Conservation (phyloP, 129 eudicot species). For the Escallonia rubra region DNA sequence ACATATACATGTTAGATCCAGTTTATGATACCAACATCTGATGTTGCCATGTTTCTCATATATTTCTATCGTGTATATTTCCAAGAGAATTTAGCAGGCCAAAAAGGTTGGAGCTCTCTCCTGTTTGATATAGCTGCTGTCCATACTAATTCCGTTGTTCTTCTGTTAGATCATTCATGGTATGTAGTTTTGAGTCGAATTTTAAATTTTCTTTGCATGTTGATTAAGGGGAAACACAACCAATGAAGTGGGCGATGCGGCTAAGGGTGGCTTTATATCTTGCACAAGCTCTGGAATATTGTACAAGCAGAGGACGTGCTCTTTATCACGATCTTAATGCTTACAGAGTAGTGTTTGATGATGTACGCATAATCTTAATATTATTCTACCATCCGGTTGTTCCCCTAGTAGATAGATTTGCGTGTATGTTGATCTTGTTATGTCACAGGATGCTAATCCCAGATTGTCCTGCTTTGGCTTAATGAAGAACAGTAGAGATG, state of each 20-base stretch:
- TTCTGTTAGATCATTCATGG: background rate
- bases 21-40: too few relatives aligned
- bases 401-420: slow-evolving; percentile 5
- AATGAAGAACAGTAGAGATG: slow-evolving; percentile 97
- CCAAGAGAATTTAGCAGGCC: background rate
- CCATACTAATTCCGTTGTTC: background rate
- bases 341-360: slow-evolving; percentile 78
- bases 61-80: too few relatives aligned
- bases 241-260: slow-evolving; percentile 99
- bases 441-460: slow-evolving; percentile 75
- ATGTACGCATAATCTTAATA: slow-evolving; percentile 34
- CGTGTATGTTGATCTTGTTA: background rate
- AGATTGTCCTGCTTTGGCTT: slow-evolving; percentile 88
- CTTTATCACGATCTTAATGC: slow-evolving; percentile 92
- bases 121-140: background rate
- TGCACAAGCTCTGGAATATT: slow-evolving; percentile 83
- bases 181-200: background rate
- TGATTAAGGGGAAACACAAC: slow-evolving; percentile 84
- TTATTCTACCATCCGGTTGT: background rate
- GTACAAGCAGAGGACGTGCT: slow-evolving; percentile 81
- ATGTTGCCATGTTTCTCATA: too few relatives aligned
- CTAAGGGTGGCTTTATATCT: slow-evolving; percentile 87
- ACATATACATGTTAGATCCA: too few relatives aligned
- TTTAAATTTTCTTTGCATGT: slow-evolving; percentile 22
- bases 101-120: background rate